Evolutionary conservation across 129 eudicot species (phyloP).

Genomic region (Chrysanthemum seticuspe): DNA sequence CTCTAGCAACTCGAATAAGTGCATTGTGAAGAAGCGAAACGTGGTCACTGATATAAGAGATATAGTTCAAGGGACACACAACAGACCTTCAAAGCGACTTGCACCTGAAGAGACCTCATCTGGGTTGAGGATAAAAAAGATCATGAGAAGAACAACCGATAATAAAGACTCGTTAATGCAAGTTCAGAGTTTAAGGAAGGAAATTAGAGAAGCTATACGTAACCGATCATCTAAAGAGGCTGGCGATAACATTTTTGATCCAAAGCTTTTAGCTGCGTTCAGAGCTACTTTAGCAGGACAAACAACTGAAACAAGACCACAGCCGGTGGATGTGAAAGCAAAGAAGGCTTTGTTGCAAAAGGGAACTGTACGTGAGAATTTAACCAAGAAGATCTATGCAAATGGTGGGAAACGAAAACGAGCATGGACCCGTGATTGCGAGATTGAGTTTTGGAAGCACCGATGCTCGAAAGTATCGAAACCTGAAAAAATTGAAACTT

Average conservation of each 20-base stretch:
- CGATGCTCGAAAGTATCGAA: constrained; percentile 60
- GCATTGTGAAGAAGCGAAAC: constrained; percentile 31
- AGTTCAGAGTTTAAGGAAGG: constrained; percentile 76
- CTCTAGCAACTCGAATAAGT: constrained; percentile 11
- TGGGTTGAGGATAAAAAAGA: constrained; percentile 82
- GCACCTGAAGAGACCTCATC: constrained; percentile 49
- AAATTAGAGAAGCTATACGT: constrained; percentile 87
- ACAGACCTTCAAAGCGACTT: constrained; percentile 30
- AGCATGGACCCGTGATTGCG: constrained; percentile 90
- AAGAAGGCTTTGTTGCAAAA: constrained; percentile 69
- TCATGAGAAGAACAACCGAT: constrained; percentile 67
- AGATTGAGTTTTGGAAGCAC: constrained; percentile 95
- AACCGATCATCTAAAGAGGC: constrained; percentile 66
- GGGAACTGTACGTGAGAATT: constrained; percentile 81
- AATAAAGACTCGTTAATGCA: constrained; percentile 57
- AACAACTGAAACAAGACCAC: constrained; percentile 50
- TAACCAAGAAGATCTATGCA: constrained; percentile 83
- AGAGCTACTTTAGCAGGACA: constrained; percentile 79
- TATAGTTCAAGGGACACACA: constrained; percentile 58
- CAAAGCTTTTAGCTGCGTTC: constrained; percentile 85
- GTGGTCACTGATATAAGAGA: constrained; percentile 49
- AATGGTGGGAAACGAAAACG: constrained; percentile 66
- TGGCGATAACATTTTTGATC: constrained; percentile 67
- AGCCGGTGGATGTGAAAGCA: constrained; percentile 60
- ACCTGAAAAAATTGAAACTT: constrained; percentile 78